A percentile compares a stretch with the other conserved stretches of the same genome.
phyloP scores from a whole-genome alignment of 1,284 basidiomycete genomes.

The Puccinia polysora region DNA sequence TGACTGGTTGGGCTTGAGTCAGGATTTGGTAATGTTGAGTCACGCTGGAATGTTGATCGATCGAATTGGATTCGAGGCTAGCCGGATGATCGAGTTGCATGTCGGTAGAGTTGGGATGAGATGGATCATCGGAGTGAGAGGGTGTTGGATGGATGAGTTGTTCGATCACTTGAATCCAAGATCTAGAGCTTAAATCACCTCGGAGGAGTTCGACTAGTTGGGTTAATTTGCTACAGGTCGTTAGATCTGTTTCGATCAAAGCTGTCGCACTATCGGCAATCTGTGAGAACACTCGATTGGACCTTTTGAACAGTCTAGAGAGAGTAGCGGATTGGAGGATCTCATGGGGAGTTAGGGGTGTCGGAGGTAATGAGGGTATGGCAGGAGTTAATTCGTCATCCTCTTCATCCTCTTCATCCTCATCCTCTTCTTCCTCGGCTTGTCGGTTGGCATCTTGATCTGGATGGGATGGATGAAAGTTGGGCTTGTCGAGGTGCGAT shows the following conservation, averaged over 20 bases:
- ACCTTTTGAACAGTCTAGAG: slow-evolving; percentile 8
- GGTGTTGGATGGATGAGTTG: not conserved
- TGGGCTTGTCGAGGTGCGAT: no score
- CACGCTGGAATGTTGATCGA: not conserved
- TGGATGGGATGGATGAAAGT: no score
- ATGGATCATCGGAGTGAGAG: no score
- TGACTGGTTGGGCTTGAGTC: slow-evolving; percentile 2
- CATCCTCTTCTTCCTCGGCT: no score
- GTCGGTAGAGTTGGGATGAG: no score
- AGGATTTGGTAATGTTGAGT: slow-evolving; percentile 20
- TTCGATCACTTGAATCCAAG: slow-evolving; percentile 17
- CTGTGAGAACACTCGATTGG: slow-evolving; percentile 22
- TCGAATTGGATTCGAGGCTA: not conserved
- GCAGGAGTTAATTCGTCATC: slow-evolving; percentile 9
- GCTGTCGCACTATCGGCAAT: slow-evolving; percentile 28
- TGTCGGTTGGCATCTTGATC: no score
- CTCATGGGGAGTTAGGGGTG: slow-evolving; percentile 25
- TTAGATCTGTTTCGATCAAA: slow-evolving; percentile 23
- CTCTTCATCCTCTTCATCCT: no score
- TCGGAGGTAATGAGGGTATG: slow-evolving; percentile 21
- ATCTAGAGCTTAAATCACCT: slow-evolving; percentile 20
- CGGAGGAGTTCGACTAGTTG: slow-evolving; percentile 22
- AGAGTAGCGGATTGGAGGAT: slow-evolving; percentile 25
- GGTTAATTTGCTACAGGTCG: slow-evolving; percentile 4
- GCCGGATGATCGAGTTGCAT: no score